Percentiles rank a stretch among this genome's conserved stretches.
Evolutionary conservation across 2,329 filamentous ascomycete species (phyloP).

Genomic region (Ceratocystiopsis sp.): DNA sequence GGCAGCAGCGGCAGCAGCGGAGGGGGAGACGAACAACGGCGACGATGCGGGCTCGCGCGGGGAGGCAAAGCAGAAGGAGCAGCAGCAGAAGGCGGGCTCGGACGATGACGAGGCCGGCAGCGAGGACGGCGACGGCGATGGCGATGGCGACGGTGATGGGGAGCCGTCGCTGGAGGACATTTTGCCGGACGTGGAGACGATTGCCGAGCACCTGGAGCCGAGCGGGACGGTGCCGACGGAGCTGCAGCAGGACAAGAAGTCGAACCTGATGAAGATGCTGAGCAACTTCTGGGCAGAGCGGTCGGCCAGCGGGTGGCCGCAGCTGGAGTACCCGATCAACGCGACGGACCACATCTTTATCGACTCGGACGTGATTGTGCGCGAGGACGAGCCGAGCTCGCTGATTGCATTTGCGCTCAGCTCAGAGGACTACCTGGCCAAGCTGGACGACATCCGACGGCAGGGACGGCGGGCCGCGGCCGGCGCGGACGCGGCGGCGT

Average conservation of each 20-base stretch:
- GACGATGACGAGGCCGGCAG: slow-evolving; percentile 36
- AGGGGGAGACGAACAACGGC: neutral
- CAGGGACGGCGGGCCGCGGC: slow-evolving; percentile 18
- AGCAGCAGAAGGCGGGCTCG: slow-evolving; percentile 28
- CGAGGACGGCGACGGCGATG: slow-evolving; percentile 37
- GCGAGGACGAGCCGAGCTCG: slow-evolving; percentile 93
- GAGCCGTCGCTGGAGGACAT: slow-evolving; percentile 59
- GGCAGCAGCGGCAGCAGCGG: neutral
- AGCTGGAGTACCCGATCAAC: slow-evolving; percentile 80
- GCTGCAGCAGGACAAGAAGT: slow-evolving; percentile 82
- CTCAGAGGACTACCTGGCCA: slow-evolving; percentile 71
- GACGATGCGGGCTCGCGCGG: neutral
- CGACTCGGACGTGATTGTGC: slow-evolving; percentile 90
- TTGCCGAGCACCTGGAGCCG: slow-evolving; percentile 44
- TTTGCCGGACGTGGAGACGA: slow-evolving; percentile 42
- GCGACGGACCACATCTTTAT: slow-evolving; percentile 88
- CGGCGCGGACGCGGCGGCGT: neutral
- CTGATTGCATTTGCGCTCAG: slow-evolving; percentile 85
- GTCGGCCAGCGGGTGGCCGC: slow-evolving; percentile 85
- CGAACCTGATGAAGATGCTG: slow-evolving; percentile 83
- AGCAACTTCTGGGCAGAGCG: slow-evolving; percentile 98
- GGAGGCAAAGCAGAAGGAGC: neutral
- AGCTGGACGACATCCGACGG: slow-evolving; percentile 50
- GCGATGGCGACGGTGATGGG: slow-evolving; percentile 39
- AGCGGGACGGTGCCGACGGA: slow-evolving; percentile 48